Conservation (phyloP, 129 eudicot species). For the Ambrosia trifida region DNA sequence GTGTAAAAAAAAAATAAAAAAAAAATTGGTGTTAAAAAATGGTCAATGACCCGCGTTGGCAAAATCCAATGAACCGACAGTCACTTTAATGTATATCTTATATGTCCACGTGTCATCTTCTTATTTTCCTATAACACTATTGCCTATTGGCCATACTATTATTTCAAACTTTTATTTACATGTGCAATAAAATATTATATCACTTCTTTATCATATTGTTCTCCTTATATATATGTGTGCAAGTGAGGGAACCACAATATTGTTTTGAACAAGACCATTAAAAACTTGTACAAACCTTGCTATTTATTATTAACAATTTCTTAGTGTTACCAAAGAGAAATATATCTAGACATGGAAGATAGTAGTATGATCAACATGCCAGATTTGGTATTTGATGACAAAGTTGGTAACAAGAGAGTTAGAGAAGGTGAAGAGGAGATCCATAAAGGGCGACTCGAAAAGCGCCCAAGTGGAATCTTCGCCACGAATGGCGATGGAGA, state of each 20-base stretch:
- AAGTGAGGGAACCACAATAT: not conserved
- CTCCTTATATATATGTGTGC: not conserved
- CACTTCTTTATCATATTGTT: not conserved
- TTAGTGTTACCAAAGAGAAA: not conserved
- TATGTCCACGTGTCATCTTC: not conserved
- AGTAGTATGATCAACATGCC: slow-evolving; percentile 41
- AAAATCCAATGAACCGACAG: slow-evolving; percentile 34
- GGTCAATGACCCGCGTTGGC: not conserved
- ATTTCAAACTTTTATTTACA: not conserved
- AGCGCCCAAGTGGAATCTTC: slow-evolving; percentile 36
- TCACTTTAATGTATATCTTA: slow-evolving; percentile 7
- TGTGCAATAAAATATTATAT: not conserved
- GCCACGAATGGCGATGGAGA: slow-evolving; percentile 12
- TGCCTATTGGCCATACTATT: slow-evolving; percentile 1
- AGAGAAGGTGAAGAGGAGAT: slow-evolving; percentile 34
- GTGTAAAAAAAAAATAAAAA: too few relatives aligned
- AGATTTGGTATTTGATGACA: slow-evolving; percentile 29
- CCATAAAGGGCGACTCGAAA: slow-evolving; percentile 31
- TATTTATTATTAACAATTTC: not conserved
- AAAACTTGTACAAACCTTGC: slow-evolving; percentile 8
- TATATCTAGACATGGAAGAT: slow-evolving; percentile 32
- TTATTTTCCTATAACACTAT: not conserved
- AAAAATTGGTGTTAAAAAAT: too few relatives aligned
- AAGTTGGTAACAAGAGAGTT: slow-evolving; percentile 33
- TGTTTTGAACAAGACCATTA: slow-evolving; percentile 19